Base-by-base conservation (phyloP, 257 asterid genomes). In the Ocimum tenuiflorum region DNA sequence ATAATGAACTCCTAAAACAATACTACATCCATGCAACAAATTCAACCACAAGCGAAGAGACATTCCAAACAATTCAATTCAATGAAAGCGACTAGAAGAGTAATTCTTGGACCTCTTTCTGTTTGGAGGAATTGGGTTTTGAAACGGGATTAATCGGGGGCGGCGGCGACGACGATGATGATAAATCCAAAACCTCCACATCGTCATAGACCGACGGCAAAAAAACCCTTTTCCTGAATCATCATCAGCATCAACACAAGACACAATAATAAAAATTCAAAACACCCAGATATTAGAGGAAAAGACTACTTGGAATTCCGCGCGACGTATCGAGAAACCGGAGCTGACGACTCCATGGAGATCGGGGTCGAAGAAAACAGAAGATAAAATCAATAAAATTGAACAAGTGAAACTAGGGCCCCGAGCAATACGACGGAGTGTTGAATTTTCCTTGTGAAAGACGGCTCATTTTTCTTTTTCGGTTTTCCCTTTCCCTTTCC, bases 321-420 rank as follows among this genome's bases (percentile, higher is more conserved):
- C 8, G 82, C 60, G 55, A 74, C 41, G 70, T 58, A 79, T 62
- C 71, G 75, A 48, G 90, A 70, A 48, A 67, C 78, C 59, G 88
- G 82, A 20, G 95, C 63, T 12, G 85, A 84, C 45, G 88, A 82
- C 79, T 87, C 95, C 95, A 87, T 90, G 7, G 41, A 39, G 79
- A 83, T 73, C 78, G 6, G 39, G 60, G 20, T 15, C 67, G 7
- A 7, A 46, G 49, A 63, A 51, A 10, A 19, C 4, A 10, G 20
- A 31, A 31, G 52, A n/a, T 8, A 27, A 46, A 7, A n/a, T n/a
- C n/a, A 31, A 43, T 6, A 18, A 38, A 51, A 48, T 3, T 46
- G 45, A 31, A 27, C 39, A 38, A 55, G 3, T 6, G 17, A 60
- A 62, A 54, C 54, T 35, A 67, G 80, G 69, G 79, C n/a, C 27